Evolutionary conservation across 2,329 filamentous ascomycete species (phyloP).

Genomic region (Chrysoporthe cubensis): DNA sequence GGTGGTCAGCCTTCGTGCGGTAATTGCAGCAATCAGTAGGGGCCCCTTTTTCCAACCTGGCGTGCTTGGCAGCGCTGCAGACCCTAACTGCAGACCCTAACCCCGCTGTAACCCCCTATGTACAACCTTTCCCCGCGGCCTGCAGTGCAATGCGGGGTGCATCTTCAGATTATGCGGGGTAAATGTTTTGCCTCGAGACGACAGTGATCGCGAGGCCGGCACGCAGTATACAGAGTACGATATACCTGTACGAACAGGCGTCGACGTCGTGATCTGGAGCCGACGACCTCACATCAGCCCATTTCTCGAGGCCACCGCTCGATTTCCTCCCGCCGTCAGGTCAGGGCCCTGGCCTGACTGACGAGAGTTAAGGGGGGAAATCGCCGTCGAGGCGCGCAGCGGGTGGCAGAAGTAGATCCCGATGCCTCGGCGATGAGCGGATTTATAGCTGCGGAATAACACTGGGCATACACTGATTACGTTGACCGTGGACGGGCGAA

Average conservation of each 20-base stretch:
- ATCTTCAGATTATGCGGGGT: too few species aligned
- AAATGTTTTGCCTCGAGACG: neutral
- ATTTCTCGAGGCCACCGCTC: neutral
- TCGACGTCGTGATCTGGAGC: neutral
- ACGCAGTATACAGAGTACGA: too few species aligned
- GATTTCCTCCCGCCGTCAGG: neutral
- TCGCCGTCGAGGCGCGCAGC: neutral
- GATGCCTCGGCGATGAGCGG: conserved; percentile 20
- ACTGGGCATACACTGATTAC: neutral
- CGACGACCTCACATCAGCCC: neutral
- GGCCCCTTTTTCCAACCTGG: too few species aligned
- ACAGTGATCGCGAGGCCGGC: neutral
- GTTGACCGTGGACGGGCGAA: neutral
- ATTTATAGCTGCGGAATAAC: conserved; percentile 17
- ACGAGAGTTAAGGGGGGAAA: neutral
- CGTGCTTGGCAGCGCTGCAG: too few species aligned
- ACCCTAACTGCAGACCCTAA: too few species aligned
- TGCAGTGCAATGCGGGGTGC: too few species aligned
- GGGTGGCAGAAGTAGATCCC: conserved; percentile 22
- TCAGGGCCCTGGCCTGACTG: neutral
- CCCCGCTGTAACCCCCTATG: too few species aligned
- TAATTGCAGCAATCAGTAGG: too few species aligned
- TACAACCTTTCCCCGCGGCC: too few species aligned
- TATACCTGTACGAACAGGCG: too few species aligned
- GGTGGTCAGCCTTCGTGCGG: too few species aligned